Evolutionary conservation across 768 basidiomycete species (phyloP).

Genomic region (Boletus reticulatus): DNA sequence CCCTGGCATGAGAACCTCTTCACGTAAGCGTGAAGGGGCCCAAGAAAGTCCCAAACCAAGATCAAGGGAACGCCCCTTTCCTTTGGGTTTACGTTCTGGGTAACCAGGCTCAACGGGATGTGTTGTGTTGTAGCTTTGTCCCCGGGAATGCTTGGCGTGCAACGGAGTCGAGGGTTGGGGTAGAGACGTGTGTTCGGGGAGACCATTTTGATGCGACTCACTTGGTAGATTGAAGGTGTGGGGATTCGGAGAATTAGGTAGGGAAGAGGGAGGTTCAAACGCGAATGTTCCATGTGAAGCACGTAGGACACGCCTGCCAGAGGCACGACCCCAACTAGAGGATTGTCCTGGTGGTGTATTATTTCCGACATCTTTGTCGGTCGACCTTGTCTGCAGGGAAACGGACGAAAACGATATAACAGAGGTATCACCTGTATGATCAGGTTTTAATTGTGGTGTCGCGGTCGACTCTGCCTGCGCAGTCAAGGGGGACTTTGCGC

Average conservation of each 20-base stretch:
- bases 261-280: conserved; percentile 67
- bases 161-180: conserved; percentile 16
- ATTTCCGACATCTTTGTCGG: conserved; percentile 21
- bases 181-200: conserved; percentile 1
- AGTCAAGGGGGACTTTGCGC: conserved; percentile 9
- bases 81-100: conserved; percentile 29
- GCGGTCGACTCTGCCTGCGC: conserved; percentile 20
- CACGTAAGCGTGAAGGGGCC: conserved; percentile 67
- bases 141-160: conserved; percentile 29
- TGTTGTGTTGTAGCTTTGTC: conserved; percentile 24
- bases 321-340: conserved; percentile 59
- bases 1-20: conserved; percentile 59
- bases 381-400: conserved; percentile 42
- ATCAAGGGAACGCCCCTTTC: conserved; percentile 71
- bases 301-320: conserved; percentile 39
- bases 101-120: conserved; percentile 19
- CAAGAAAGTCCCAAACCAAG: conserved; percentile 67
- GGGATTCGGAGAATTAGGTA: conserved; percentile 37
- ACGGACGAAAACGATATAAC: conserved; percentile 33
- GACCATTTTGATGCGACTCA: conserved; percentile 6
- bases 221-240: conserved; percentile 17
- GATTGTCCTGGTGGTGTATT: conserved; percentile 37
- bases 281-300: conserved; percentile 59
- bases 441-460: conserved; percentile 30
- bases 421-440: conserved; percentile 36